Base-by-base conservation (phyloP, 495 filamentous ascomycete species). In the Pyrenopolyporus hunteri region DNA sequence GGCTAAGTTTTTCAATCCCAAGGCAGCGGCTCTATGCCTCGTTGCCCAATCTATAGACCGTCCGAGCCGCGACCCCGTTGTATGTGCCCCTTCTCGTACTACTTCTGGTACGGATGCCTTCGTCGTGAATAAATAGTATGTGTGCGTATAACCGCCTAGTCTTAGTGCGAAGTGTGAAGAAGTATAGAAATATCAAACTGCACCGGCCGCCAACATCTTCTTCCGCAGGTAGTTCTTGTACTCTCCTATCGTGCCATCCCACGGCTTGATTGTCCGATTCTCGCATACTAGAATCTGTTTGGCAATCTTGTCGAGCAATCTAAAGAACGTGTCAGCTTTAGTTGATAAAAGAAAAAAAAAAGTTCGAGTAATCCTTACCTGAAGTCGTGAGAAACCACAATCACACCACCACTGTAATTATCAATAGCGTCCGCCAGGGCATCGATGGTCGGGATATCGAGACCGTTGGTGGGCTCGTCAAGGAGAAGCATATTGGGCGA, bases 231-330 rank as follows among this genome's bases (percentile, higher is more conserved):
- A 84, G 75, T 93, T 92, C 90, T 99, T 99, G 88, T 99, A 99
- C 49, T 90, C 82, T 56, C 87, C 89, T 70, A 99, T 99, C 23
- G 74, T 77, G 61, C 94, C 94, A 43, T 93, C 87, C 94, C 94
- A 99, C 63, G 85, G 77, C 63, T 83, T 85, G 60, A 98, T 88
- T 1, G 91, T 91, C 82, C 89, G 91, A 84, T 98, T 88, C 78
- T 99, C 95, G 78, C 94, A 99, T 29, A 99, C 94, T 75, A 98
- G 85, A 76, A 99, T 99, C 73, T 99, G 92, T 83, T 98, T 99
- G 63, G 94, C 94, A 73, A 99, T 99, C 83, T 96, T 98, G 83
- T 99, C 94, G 57, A 99, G 87, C 61, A 99, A 80, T 81, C 91
- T 93, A 64, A 32, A 39, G 4, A 23, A 11, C 8, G 28, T 23